Base-by-base conservation (phyloP, 2,329 filamentous ascomycete genomes). In the Pyrenophora graminea region DNA sequence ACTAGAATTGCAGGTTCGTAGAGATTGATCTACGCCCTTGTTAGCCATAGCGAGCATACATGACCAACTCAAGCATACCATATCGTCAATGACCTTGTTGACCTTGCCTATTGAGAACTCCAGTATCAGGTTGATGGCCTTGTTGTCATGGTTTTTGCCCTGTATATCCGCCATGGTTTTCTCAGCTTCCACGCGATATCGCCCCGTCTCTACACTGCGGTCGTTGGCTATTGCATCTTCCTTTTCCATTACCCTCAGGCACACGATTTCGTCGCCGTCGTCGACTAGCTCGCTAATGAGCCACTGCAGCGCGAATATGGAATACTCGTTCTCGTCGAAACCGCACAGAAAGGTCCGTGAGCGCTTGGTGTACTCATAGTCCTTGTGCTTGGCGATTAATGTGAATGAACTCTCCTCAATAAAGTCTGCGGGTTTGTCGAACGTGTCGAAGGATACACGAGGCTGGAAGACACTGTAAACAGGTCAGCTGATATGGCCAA, bases 181-280 rank as follows among this genome's bases (percentile, higher is more conserved):
- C 55, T 87, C 82, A 0, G 92, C 92, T 61, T 94, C 89, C 17
- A 85, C 81, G 34, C 87, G 85, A 73, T 96, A 96, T 44, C 83
- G 81, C 44, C 84, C 86, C 48, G 86, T 83, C 58, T 88, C 83
- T 12, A 85, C 79, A 31, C 80, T 79, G 9, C 76, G 73, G 53
- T 86, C 84, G 49, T 79, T 83, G 33, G 83, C 82, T 56, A 88
- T 82, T 45, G 87, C 88, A 44, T 86, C 82, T 58, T 93, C 89
- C 68, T 90, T 92, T 68, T 96, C 91, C 37, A 96, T 83, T 2
- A 96, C 92, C 45, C 90, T 83, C 41, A 97, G 82, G 73, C 92
- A 97, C 7, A 97, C 89, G 50, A 97, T 87, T 74, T 96, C 91
- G 69, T 97, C 92, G 15, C 92, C 91, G 66, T 96, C 92, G 64